Base-by-base conservation (phyloP, 352 stramenopile species). In the Pythium phragmitis region DNA sequence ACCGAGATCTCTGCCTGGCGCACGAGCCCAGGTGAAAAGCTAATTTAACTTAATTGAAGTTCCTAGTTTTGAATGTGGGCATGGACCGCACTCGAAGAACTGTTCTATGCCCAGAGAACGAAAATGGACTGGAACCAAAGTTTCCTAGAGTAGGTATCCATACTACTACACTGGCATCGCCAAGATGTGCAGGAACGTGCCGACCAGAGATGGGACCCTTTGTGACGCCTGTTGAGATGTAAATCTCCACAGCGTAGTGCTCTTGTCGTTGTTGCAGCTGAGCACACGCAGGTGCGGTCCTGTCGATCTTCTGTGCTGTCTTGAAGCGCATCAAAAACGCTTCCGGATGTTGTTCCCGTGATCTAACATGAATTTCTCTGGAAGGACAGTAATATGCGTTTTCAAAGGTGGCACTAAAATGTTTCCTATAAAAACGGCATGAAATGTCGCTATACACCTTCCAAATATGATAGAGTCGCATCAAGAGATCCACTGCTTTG, bases 1-100 rank as follows among this genome's bases (percentile, higher is more conserved):
- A 56, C 73, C 16, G 78, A 88, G 58, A 80, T 89, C 41, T 81
- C 82, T 3, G 60, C 77, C 30, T 91, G 82, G 82, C 79, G 82
- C 33, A 63, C 28, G 17, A 54, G 13, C 11, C 7, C 8, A 34
- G 26, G 19, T 26, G 14, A 4, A 26, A 16, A 48, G 34, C 34
- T 19, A 19, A 36, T 28, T 19, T 48, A 47, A 57, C 33, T 47
- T 36, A 58, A 58, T 7, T 19, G 1, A 28, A 39, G 3, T 56
- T 45, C 9, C 23, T 3, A 39, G 7, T 39, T 39, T 39, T 13
- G 7, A 0, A 39, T 13, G 7, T 2, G 34, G 34, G 8, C 7
- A 37, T 37, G 16, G 17, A 3, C 7, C 45, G 4, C 13, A 30
- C 26, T 30, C 26, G 26, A 5, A 52, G 46, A 52, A 37, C 21